These are phyloP conservation scores for Rhizopogon vinicolor DNA, from an alignment of 768 basidiomycete species.

Conservation along the genomic window DNA sequence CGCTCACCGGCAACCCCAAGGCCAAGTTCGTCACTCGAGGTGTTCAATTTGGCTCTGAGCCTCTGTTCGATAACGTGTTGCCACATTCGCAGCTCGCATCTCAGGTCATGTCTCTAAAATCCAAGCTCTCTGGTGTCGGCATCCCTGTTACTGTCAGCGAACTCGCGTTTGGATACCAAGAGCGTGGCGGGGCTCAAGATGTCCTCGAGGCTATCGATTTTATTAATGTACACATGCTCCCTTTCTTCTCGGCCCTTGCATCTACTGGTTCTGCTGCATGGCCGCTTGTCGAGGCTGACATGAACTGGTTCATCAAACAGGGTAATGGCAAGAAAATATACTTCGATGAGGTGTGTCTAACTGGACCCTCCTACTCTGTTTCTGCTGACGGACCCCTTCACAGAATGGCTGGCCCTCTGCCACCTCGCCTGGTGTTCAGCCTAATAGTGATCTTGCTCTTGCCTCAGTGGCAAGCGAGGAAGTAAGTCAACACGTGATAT, in stretches of 20 bases:
- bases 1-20: conserved; percentile 54
- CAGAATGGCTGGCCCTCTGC: conserved; percentile 79
- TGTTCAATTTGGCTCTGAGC: conserved; percentile 71
- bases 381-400: background rate
- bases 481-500: conserved; percentile 28
- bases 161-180: conserved; percentile 57
- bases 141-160: conserved; percentile 71
- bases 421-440: conserved; percentile 55
- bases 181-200: conserved; percentile 43
- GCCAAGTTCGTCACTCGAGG: conserved; percentile 62
- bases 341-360: conserved; percentile 53
- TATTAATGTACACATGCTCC: conserved; percentile 67
- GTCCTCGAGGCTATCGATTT: conserved; percentile 58
- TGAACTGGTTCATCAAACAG: conserved; percentile 65
- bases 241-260: conserved; percentile 46
- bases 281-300: conserved; percentile 54
- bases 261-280: conserved; percentile 51
- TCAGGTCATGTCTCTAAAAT: conserved; percentile 47
- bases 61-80: conserved; percentile 56
- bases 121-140: conserved; percentile 43
- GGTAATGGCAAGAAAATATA: conserved; percentile 72
- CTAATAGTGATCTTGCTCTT: conserved; percentile 59
- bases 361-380: background rate
- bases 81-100: conserved; percentile 41
- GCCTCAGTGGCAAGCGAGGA: conserved; percentile 59